Base-by-base conservation (phyloP, 345 rosid species). In the Ceriops tagal region DNA sequence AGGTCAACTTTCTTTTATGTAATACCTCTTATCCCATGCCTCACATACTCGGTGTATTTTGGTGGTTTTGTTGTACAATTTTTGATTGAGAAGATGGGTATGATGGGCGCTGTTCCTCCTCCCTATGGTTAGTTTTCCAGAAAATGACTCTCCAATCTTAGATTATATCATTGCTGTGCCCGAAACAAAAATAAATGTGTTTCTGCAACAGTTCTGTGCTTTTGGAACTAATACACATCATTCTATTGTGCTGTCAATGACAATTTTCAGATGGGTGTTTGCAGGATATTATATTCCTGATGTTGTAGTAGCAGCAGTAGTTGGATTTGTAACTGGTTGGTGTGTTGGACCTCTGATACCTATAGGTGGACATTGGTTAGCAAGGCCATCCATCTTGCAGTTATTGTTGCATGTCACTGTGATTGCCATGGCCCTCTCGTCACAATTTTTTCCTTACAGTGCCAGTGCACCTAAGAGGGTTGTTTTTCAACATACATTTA, bases 71-170 rank as follows among this genome's bases (percentile, higher is more conserved):
- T 95, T 71, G 67, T 79, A 70, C 91, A 88, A 77, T 81, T 92
- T 78, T 78, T 95, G 77, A 82, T 90, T 60, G 98, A 95, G 93
- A 95, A 90, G 96, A 84, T 87, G 85, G 97, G 99, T 58, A 95
- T 95, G 98, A 88, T 95, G 92, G 98, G 99, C 64, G 75, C 88
- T 66, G 46, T 87, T 79, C 92, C 96, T 75, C 92, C 93, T 37
- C 99, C 99, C 3, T 92, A 85, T 66, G 99, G 99, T 90, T 68
- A 83, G 93, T 78, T 70, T 79, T 83, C 68, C 70, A 78, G 26
- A 53, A 83, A 71, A 64, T 62, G 1, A 66, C 19, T 53, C 22
- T 55, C 49, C 47, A 39, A 39, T 39, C 13, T 39, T 0, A 9
- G 16, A 11, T 39, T 39, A 11, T 43, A 43, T 43, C 49, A 10